Evolutionary conservation across 2,329 filamentous ascomycete species (phyloP).

Genomic region (Gyromitra esculenta): DNA sequence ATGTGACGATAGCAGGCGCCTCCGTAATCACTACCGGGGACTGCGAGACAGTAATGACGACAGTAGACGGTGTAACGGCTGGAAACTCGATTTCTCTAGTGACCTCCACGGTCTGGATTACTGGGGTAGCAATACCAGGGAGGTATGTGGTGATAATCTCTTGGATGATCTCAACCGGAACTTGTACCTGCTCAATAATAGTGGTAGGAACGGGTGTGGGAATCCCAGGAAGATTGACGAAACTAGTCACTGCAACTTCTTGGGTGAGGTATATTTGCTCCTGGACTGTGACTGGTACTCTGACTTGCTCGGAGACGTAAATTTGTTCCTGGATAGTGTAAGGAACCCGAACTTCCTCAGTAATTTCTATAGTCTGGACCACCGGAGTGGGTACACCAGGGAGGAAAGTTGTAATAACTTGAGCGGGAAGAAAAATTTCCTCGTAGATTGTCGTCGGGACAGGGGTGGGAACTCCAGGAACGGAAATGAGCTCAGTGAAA

Average conservation of each 20-base stretch:
- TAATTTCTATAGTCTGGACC: slow-evolving; percentile 24
- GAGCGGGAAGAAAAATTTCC: slow-evolving; percentile 18
- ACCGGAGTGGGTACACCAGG: slow-evolving; percentile 31
- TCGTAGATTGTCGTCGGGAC: slow-evolving; percentile 35
- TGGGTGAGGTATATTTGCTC: slow-evolving; percentile 35
- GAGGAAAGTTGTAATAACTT: slow-evolving; percentile 27
- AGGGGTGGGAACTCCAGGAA: slow-evolving; percentile 24
- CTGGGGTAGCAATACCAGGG: slow-evolving; percentile 26
- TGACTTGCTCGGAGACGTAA: slow-evolving; percentile 31
- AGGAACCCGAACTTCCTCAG: slow-evolving; percentile 18
- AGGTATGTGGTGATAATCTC: slow-evolving; percentile 35
- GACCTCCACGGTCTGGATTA: slow-evolving; percentile 33
- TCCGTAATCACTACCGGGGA: slow-evolving; percentile 41
- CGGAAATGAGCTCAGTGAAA: slow-evolving; percentile 27
- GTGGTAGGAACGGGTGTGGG: slow-evolving; percentile 41
- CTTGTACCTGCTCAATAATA: slow-evolving; percentile 32
- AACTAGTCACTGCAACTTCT: slow-evolving; percentile 31
- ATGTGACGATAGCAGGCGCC: slow-evolving; percentile 32
- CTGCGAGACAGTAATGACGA: slow-evolving; percentile 31
- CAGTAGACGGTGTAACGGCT: slow-evolving; percentile 4
- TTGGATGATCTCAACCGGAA: slow-evolving; percentile 30
- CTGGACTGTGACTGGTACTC: slow-evolving; percentile 21
- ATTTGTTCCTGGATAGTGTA: slow-evolving; percentile 22
- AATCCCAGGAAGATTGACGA: slow-evolving; percentile 29
- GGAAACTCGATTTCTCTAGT: slow-evolving; percentile 29